Evolutionary conservation across 164 flowering plant genomes (phyloP).

Genomic region (Vitis vinifera): ASM3070453v1 NC_081805.1:4626501-4627000

Average conservation of each 20-base stretch:
- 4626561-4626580: too few species aligned
- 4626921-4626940: slow-evolving; percentile 64
- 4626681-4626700: background rate
- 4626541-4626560: too few species aligned
- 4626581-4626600: too few species aligned
- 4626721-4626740: background rate
- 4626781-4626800: slow-evolving; percentile 54
- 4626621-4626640: too few species aligned
- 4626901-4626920: slow-evolving; percentile 45
- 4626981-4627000: slow-evolving; percentile 75
- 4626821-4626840: slow-evolving; percentile 75
- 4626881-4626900: slow-evolving; percentile 25
- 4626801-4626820: slow-evolving; percentile 69
- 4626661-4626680: too few species aligned
- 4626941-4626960: slow-evolving; percentile 72
- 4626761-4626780: slow-evolving; percentile 40
- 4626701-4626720: background rate
- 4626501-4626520: too few species aligned
- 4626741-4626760: background rate
- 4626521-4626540: too few species aligned
- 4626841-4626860: slow-evolving; percentile 59
- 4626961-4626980: slow-evolving; percentile 80
- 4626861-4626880: slow-evolving; percentile 32
- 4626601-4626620: too few species aligned
- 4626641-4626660: too few species aligned